A percentile compares a stretch with the other conserved stretches of the same genome.
These are phyloP conservation scores for Lobulomyces angularis DNA, from an alignment of 192 early-diverging fungal species.

Conservation along the genomic window DNA sequence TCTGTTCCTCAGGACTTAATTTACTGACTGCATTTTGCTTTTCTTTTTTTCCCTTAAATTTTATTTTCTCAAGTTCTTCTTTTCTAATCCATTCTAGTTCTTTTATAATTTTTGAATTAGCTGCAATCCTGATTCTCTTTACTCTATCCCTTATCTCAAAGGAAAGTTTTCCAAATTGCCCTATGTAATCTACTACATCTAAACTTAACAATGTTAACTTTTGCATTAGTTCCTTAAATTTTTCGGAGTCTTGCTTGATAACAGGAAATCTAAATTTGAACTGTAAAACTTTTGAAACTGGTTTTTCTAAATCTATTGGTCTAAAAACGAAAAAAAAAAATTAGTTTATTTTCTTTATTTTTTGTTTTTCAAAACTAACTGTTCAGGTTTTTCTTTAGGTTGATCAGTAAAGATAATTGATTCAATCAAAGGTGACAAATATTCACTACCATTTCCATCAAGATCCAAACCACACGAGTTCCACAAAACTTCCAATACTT, in stretches of 20 bases:
- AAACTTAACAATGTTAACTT: conserved; percentile 12
- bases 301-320: conserved; percentile 15
- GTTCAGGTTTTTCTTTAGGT: conserved; percentile 45
- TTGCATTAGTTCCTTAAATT: not conserved
- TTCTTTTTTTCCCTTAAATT: conserved; percentile 52
- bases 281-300: conserved; percentile 6
- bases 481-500: conserved; percentile 25
- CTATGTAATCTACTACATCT: conserved; percentile 31
- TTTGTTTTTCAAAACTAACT: conserved; percentile 38
- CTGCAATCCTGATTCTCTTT: conserved; percentile 49
- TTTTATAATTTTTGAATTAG: conserved; percentile 50
- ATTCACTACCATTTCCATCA: conserved; percentile 19
- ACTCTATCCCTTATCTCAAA: conserved; percentile 42
- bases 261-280: conserved; percentile 22
- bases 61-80: conserved; percentile 51
- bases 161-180: conserved; percentile 16
- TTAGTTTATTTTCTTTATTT: conserved; percentile 16
- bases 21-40: conserved; percentile 53
- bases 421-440: conserved; percentile 32
- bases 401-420: conserved; percentile 46
- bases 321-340: conserved; percentile 12
- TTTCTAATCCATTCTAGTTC: conserved; percentile 53
- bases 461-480: conserved; percentile 22
- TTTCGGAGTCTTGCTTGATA: conserved; percentile 2
- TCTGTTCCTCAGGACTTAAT: conserved; percentile 63